These are phyloP conservation scores for Hypomyces perniciosus DNA, from an alignment of 2,329 filamentous ascomycete species.

Conservation along the genomic window DNA sequence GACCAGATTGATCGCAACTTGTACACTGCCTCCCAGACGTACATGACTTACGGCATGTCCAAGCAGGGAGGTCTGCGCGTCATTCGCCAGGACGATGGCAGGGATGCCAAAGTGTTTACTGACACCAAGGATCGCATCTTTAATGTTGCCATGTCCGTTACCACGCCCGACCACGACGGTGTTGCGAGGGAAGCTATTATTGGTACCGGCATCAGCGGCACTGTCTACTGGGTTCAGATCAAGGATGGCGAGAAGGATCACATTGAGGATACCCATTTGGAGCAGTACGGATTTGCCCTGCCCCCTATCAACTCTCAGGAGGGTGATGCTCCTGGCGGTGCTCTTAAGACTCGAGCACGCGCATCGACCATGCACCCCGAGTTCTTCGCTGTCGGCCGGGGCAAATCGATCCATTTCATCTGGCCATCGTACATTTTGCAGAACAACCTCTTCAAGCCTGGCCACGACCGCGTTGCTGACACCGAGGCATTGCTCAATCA, in stretches of 20 bases:
- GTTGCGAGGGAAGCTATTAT: constrained; percentile 74
- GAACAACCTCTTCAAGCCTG: constrained; percentile 57
- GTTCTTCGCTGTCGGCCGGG: constrained; percentile 90
- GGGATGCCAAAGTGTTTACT: constrained; percentile 86
- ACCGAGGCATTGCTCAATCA: constrained; percentile 83
- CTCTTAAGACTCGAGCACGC: constrained; percentile 91
- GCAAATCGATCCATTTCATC: constrained; percentile 92
- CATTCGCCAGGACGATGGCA: constrained; percentile 89
- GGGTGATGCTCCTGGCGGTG: constrained; percentile 83
- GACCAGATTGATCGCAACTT: constrained; percentile 94
- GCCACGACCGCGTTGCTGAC: constrained; percentile 66
- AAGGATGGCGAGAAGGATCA: constrained; percentile 71
- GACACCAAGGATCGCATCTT: constrained; percentile 91
- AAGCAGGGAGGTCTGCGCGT: constrained; percentile 90
- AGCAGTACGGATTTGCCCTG: constrained; percentile 81
- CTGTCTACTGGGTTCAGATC: constrained; percentile 91
- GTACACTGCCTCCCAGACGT: constrained; percentile 80
- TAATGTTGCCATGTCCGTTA: constrained; percentile 78
- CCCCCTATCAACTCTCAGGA: constrained; percentile 81
- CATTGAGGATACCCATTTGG: constrained; percentile 70
- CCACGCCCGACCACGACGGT: constrained; percentile 48
- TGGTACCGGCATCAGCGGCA: constrained; percentile 87
- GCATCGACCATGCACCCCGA: constrained; percentile 84
- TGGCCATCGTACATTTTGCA: constrained; percentile 60
- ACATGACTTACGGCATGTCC: constrained; percentile 90